phyloP scores from a whole-genome alignment of 495 filamentous ascomycete genomes.

The Penicillium pulvis region DNA sequence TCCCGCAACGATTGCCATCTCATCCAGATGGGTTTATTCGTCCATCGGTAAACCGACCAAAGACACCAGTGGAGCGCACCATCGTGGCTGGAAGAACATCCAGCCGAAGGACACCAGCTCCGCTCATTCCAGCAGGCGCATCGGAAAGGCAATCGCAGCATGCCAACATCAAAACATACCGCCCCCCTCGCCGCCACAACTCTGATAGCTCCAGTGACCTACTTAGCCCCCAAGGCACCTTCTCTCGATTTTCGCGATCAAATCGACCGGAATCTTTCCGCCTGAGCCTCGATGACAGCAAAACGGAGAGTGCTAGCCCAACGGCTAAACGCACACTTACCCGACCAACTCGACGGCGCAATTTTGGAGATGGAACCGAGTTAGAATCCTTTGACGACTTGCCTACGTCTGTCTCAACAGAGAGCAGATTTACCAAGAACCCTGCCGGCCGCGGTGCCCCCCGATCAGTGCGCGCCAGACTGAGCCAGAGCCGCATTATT shows the following conservation, averaged over 20 bases:
- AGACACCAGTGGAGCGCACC: slow-evolving; percentile 69
- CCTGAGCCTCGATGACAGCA: slow-evolving; percentile 37
- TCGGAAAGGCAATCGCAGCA: slow-evolving; percentile 80
- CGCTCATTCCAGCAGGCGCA: slow-evolving; percentile 81
- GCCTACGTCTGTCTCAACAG: slow-evolving; percentile 80
- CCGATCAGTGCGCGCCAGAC: slow-evolving; percentile 60
- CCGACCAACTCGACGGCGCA: slow-evolving; percentile 69
- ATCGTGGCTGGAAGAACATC: slow-evolving; percentile 52
- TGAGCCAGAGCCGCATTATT: slow-evolving; percentile 55
- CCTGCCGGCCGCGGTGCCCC: slow-evolving; percentile 72
- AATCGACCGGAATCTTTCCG: slow-evolving; percentile 49
- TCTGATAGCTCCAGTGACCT: slow-evolving; percentile 64
- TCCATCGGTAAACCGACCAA: slow-evolving; percentile 57
- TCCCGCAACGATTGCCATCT: slow-evolving; percentile 41
- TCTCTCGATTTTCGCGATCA: slow-evolving; percentile 52
- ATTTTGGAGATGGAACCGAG: slow-evolving; percentile 92
- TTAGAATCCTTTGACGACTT: slow-evolving; percentile 93
- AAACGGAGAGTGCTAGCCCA: slow-evolving; percentile 49
- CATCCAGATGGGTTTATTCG: slow-evolving; percentile 44
- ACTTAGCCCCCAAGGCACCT: slow-evolving; percentile 43
- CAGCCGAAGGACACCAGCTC: slow-evolving; percentile 61
- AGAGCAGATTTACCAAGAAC: slow-evolving; percentile 79
- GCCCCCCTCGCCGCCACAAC: slow-evolving; percentile 71
- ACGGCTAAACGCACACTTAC: slow-evolving; percentile 67
- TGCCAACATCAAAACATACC: slow-evolving; percentile 67